A percentile compares a stretch with the other conserved stretches of the same genome.
These are phyloP conservation scores for Coix lacrymajobi DNA, from an alignment of 176 grass and related monocot species.

Conservation along the genomic window DNA sequence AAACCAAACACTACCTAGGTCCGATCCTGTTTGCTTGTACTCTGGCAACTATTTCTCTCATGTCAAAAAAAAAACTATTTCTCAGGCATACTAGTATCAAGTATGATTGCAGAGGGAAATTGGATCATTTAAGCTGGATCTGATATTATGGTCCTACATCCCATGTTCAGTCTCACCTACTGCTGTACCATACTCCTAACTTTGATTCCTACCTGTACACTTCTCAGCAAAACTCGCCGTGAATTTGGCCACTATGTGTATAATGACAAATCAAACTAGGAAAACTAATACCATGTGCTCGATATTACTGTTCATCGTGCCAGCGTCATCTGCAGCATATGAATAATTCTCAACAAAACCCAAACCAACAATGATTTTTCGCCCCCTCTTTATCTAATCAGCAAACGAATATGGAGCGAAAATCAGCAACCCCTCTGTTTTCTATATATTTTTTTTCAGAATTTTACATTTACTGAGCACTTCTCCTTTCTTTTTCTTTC, in stretches of 20 bases:
- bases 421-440: background rate
- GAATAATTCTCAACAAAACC: background rate
- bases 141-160: background rate
- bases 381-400: background rate
- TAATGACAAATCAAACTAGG: background rate
- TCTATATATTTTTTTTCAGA: background rate
- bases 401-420: background rate
- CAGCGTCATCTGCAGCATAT: background rate
- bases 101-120: background rate
- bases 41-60: background rate
- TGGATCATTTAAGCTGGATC: background rate
- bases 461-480: background rate
- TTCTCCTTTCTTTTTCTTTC: background rate
- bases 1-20: too few relatives aligned
- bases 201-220: slow-evolving; percentile 4
- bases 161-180: slow-evolving; percentile 31
- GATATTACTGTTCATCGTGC: background rate
- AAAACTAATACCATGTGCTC: background rate
- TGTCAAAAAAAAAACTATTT: too few relatives aligned
- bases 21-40: background rate
- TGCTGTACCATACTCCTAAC: slow-evolving; percentile 3
- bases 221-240: background rate
- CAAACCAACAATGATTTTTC: background rate
- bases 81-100: background rate
- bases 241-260: slow-evolving; percentile 1